Percentiles rank a stretch among this genome's conserved stretches.
These are phyloP conservation scores for Triticum turgidum DNA, from an alignment of 176 grass and related monocot genomes.

Conservation along the genomic window DNA sequence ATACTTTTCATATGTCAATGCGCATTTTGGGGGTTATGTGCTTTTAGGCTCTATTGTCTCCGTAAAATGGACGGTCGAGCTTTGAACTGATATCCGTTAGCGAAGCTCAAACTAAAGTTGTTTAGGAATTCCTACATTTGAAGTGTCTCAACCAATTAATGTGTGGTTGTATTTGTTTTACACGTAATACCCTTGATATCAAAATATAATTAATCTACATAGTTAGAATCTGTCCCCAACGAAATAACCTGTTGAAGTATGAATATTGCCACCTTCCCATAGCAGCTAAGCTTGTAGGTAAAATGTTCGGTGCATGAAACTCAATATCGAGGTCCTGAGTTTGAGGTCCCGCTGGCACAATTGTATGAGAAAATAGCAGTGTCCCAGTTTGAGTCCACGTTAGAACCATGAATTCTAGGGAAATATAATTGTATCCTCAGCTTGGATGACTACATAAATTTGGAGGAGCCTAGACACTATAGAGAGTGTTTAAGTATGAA, in stretches of 20 bases:
- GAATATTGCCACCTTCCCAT: constrained; percentile 1
- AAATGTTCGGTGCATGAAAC: constrained; percentile 1
- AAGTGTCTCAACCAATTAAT: neutral
- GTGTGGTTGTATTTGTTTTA: neutral
- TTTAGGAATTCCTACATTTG: neutral
- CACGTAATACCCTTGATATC: neutral
- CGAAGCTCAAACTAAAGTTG: constrained; percentile 9
- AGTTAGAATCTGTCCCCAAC: neutral
- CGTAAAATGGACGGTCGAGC: neutral
- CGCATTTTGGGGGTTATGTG: neutral
- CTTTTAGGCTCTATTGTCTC: neutral
- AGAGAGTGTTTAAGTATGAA: neutral
- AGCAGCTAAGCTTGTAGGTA: neutral
- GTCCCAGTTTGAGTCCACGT: neutral
- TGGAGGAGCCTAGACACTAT: neutral
- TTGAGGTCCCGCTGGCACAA: neutral
- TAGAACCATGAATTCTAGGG: neutral
- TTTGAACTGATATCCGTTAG: neutral
- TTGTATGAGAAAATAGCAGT: neutral
- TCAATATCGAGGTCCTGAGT: neutral
- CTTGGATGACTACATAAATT: neutral
- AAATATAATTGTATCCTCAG: neutral
- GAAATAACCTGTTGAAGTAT: neutral
- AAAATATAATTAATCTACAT: neutral
- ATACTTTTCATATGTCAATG: neutral